Base-by-base conservation (phyloP, 805 yeast genomes). In the Ogataea ganodermae region DNA sequence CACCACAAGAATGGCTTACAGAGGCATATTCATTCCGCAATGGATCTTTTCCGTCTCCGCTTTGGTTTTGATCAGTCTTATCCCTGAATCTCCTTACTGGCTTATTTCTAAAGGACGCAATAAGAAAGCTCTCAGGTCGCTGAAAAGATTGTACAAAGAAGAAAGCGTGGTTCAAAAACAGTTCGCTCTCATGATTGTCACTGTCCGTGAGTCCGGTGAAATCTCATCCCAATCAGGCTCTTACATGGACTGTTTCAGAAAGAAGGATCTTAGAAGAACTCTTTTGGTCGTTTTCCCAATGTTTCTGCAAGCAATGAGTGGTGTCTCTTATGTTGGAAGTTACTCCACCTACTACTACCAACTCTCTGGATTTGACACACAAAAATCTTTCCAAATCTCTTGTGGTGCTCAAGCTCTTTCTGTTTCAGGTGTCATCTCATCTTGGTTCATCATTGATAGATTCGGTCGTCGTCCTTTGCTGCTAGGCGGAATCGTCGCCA, bases 341-440 rank as follows among this genome's bases (percentile, higher is more conserved):
- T 77, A 72, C 58, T 67, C 80, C 10, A 72, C 81, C 4, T 77
- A 75, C 52, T 76, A 74, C 61, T 76, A 72, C 53, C 52, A 61
- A 32, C 74, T 75, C 52, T 78, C 81, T 33, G 82, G 83, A 41
- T 65, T 74, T 55, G 59, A 70, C 10, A 57, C 64, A 2, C 53
- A 68, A 17, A 70, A 69, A 65, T 63, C 80, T 3, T 77, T 46
- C 41, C 55, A 51, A 37, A 40, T 59, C 10, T 44, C 55, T 31
- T 59, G 63, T 44, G 69, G 69, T 42, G 66, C 65, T 36, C 67
- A 68, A 44, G 57, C 60, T 6, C 48, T 69, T 16, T 68, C 73
- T 8, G 48, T 68, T 2, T 10, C 49, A 12, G 71, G 65, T 59
- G 32, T 49, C 56, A 38, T 69, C 42, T 57, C 61, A 10, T 45